Base-by-base conservation (phyloP, 768 basidiomycete genomes). In the Hypsizygus marmoreus region DNA sequence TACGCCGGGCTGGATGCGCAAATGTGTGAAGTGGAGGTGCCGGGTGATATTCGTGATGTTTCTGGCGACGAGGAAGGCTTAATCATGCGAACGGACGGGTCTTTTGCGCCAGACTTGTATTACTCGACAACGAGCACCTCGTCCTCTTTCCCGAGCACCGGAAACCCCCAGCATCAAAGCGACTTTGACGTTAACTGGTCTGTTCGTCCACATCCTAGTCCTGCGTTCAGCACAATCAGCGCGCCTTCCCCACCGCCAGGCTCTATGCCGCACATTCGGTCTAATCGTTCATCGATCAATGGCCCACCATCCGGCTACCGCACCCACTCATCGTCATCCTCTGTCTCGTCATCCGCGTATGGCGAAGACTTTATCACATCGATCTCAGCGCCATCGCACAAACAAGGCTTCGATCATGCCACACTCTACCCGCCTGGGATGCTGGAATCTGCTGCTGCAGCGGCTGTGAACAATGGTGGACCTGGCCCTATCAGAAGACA, bases 381-480 rank as follows among this genome's bases (percentile, higher is more conserved):
- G 19, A 66, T 82, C 43, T 85, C 86, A 8, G 84, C 85, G 1
- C 84, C 88, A 11, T 79, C 86, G 30, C 82, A 85, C 57, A 82
- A 85, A 62, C 76, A 77, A 36, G 70, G 71, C 8, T 88, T 88
- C 43, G 86, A 87, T 65, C 77, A 84, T 56, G 49, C 65, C 1
- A 51, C 70, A 42, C 60, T 84, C 36, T 85, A 80, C 55, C 71
- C 76, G 0, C 61, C 74, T 17, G 68, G 71, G 10, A 58, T 75
- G 54, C 56, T 72, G 32, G 69, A 68, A 14, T 50, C 53, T 22
- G 49, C 55, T 2, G 59, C 53, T 20, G 51, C 53, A 20, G 53
- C 61, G 9, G 53, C 53, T 8, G 51, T 59, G 7, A 55, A 53
- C 13, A 37, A 53, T 4, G 57, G 53, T 43, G 76, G 71, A 10